phyloP scores from a whole-genome alignment of 2,329 filamentous ascomycete species.

The Juglanconis juglandina region DNA sequence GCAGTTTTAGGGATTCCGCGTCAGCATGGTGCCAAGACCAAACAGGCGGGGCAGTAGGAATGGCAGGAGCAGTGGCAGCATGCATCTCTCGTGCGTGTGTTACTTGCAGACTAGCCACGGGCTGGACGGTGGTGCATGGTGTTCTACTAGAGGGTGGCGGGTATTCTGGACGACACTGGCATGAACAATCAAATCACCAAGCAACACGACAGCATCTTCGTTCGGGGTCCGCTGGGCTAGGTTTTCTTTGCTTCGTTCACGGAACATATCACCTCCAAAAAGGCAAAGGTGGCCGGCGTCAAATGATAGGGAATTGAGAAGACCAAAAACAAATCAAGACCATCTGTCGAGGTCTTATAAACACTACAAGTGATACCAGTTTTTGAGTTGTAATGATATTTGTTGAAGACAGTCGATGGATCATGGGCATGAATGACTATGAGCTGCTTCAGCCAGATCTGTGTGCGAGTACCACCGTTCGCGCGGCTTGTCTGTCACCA shows the following conservation, averaged over 20 bases:
- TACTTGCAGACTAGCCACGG: slow-evolving; percentile 1
- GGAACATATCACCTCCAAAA: slow-evolving; percentile 49
- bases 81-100: neutral
- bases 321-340: slow-evolving; percentile 39
- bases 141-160: slow-evolving; percentile 29
- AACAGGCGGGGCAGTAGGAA: slow-evolving; percentile 9
- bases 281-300: slow-evolving; percentile 59
- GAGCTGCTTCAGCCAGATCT: neutral
- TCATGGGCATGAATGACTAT: neutral
- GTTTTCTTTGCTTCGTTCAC: slow-evolving; percentile 53
- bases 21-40: slow-evolving; percentile 18
- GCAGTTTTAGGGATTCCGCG: slow-evolving; percentile 10
- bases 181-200: slow-evolving; percentile 35
- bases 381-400: slow-evolving; percentile 23
- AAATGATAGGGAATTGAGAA: slow-evolving; percentile 59
- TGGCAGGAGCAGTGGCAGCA: slow-evolving; percentile 9
- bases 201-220: slow-evolving; percentile 38
- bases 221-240: slow-evolving; percentile 42
- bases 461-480: neutral
- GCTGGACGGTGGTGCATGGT: slow-evolving; percentile 16
- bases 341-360: slow-evolving; percentile 29
- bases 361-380: slow-evolving; percentile 30
- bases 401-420: slow-evolving; percentile 23
- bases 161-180: slow-evolving; percentile 38
- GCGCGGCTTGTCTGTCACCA: neutral